Base-by-base conservation (phyloP, 1,284 basidiomycete species). In the Phellopilus nigrolimitatus region DNA sequence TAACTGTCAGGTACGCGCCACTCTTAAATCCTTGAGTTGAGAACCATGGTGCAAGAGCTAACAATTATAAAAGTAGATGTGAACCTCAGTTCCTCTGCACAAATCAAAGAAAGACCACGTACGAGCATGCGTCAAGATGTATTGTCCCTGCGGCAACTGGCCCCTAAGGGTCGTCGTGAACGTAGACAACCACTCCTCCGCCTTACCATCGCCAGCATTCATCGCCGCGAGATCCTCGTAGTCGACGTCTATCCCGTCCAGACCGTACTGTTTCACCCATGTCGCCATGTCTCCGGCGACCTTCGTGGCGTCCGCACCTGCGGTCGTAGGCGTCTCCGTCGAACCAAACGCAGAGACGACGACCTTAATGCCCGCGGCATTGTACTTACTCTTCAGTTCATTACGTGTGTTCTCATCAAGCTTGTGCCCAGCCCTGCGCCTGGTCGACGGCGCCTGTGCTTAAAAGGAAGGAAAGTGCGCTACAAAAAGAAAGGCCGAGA, bases 121-220 rank as follows among this genome's bases (percentile, higher is more conserved):
- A 57, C 57, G 62, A 22, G 62, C 62, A 47, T 62, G 61, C 8
- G 59, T 62, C 27, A 64, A 36, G 25, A 64, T 54, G 44, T 56
- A 62, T 31, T 57, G 25, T 7, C 41, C 47, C 27, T 30, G 51
- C 31, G 62, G 62, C 10, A 63, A 59, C 28, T 58, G 36, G 24
- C 34, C 47, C n/a, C 62, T 53, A 4, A 63, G 58, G 12, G 55
- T 47, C 46, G 56, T 53, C 8, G 60, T 62, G 54, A 64, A 64
- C 2, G 56, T 54, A 13, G 49, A 53, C 17, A 64, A 40, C 62
- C 62, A 64, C 9, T 49, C 46, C 59, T 60, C 50, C 33, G 59
- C 45, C 25, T 39, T 40, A 50, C 59, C 47, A 59, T 57, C 55
- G 36, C 59, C 55, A 34, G 36, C 51, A 56, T 65, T 54, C 61